Evolutionary conservation across 441 rosid genomes (phyloP), one percentile per base, ranked within the genome.

Genomic region (Daphne laureola): DNA sequence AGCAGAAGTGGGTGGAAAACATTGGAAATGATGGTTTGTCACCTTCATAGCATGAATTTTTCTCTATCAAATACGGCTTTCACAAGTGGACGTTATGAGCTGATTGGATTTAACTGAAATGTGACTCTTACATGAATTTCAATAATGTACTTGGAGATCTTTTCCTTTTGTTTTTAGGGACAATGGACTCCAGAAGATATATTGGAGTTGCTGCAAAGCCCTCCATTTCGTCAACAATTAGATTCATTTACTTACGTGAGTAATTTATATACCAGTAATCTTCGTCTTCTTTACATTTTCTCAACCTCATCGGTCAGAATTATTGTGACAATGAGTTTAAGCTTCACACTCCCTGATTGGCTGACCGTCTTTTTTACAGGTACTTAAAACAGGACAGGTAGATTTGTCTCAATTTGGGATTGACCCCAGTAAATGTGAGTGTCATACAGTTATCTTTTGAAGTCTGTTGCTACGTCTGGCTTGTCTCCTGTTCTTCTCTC

Each of bases 211-310:
- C 67, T 93, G 63, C 96, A 89, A 72, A 83, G 98, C 65, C 83
- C 96, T 11, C 95, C 98, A 57, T 89, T 87, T 46, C 96, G 93
- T 66, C 92, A 87, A 59, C 97, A 93, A 89, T 84, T 93, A 49
- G 98, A 89, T 81, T 88, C 97, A 27, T 93, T 93, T 68, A 86
- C 96, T 55, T 78, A 85, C 59, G 97, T 93, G 68, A 84, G 90
- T 54, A 65, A 63, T 57, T 18, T 49, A 16, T 56, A 56, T 12
- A 26, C 54, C 54, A 54, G 36, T 2, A 18, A 3, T 18, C 1
- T 12, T 5, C 17, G 46, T 23, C 4, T 1, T 31, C 36, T 31
- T 26, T 26, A 26, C 31, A 6, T 26, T 26, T 26, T 27, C 35
- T 27, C 2, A 0, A n/a, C 35, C 35, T 27, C 7, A 27, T 4